Evolutionary conservation across 306 rosid species (phyloP).

Genomic region (Cicer yamashitae): DNA sequence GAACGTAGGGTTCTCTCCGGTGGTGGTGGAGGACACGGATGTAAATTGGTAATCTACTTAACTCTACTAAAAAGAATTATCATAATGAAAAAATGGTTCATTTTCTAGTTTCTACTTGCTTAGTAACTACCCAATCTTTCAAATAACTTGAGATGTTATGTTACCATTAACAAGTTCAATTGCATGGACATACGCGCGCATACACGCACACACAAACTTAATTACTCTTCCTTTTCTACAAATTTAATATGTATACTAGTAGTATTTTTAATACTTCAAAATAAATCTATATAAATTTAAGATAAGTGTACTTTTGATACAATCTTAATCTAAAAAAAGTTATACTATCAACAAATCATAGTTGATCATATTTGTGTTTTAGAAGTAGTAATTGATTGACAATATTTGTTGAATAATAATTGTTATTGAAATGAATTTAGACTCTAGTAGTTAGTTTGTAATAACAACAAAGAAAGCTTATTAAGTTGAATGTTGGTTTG

Average conservation of each 20-base stretch:
- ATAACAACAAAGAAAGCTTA: background rate
- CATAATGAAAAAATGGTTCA: background rate
- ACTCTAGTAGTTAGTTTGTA: background rate
- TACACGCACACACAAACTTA: too few relatives aligned
- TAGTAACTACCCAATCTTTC: background rate
- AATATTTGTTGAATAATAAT: too few relatives aligned
- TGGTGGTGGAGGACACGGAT: constrained; percentile 24
- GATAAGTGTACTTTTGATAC: too few relatives aligned
- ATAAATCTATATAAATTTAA: too few relatives aligned
- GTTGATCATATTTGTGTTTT: too few relatives aligned
- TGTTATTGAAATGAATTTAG: too few relatives aligned
- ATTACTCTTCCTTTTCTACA: too few relatives aligned
- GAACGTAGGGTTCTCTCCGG: constrained; percentile 66
- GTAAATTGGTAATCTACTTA: constrained; percentile 46
- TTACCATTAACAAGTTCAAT: background rate
- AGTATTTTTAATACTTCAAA: too few relatives aligned
- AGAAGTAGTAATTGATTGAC: too few relatives aligned
- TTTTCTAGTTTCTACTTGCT: background rate
- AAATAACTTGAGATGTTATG: background rate
- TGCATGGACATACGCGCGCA: background rate
- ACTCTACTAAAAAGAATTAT: constrained; percentile 10
- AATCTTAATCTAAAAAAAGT: too few relatives aligned
- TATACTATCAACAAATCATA: too few relatives aligned
- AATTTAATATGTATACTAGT: too few relatives aligned
- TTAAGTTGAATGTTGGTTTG: constrained; percentile 22